A percentile compares a stretch with the other conserved stretches of the same genome.
These are phyloP conservation scores for Kodamaea neixiangensis DNA, from an alignment of 805 yeast genomes.

Conservation along the genomic window DNA sequence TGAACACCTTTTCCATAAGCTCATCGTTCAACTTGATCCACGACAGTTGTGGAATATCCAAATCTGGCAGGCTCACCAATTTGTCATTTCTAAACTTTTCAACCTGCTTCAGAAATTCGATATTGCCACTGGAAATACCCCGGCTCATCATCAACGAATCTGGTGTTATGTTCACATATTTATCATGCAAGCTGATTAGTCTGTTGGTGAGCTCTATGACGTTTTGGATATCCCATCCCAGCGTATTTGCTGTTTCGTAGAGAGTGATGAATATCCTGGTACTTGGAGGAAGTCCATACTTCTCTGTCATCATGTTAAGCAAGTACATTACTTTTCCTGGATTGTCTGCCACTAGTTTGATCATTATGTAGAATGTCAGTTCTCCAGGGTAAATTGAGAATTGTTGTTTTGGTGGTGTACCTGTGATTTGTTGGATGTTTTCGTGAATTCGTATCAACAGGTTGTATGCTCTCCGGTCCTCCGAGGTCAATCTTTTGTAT, in stretches of 20 bases:
- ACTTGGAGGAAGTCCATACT: slow-evolving; percentile 33
- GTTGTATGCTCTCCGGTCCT: slow-evolving; percentile 22
- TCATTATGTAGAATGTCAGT: slow-evolving; percentile 26
- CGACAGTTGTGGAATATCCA: slow-evolving; percentile 7
- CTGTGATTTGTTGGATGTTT: slow-evolving; percentile 16
- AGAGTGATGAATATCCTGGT: slow-evolving; percentile 28
- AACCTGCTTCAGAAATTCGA: slow-evolving; percentile 13
- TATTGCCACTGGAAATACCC: neutral
- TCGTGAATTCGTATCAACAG: slow-evolving; percentile 18
- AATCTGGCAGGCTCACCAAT: neutral
- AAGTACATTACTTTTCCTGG: slow-evolving; percentile 8
- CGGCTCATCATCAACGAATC: slow-evolving; percentile 2
- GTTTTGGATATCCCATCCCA: slow-evolving; percentile 1
- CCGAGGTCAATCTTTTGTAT: slow-evolving; percentile 23
- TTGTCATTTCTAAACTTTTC: slow-evolving; percentile 17
- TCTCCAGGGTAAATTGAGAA: slow-evolving; percentile 25
- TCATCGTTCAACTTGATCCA: slow-evolving; percentile 25
- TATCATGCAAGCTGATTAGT: slow-evolving; percentile 4
- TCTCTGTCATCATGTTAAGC: slow-evolving; percentile 20
- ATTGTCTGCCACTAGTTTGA: slow-evolving; percentile 9
- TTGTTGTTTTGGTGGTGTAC: slow-evolving; percentile 1
- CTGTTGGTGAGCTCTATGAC: slow-evolving; percentile 1
- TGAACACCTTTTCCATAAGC: slow-evolving; percentile 17
- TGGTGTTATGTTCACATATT: slow-evolving; percentile 2
- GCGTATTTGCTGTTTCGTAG: slow-evolving; percentile 17